Evolutionary conservation across 768 basidiomycete species (phyloP), one percentile per base, ranked within the genome.

Genomic region (Macrolepiota dolichaula): DNA sequence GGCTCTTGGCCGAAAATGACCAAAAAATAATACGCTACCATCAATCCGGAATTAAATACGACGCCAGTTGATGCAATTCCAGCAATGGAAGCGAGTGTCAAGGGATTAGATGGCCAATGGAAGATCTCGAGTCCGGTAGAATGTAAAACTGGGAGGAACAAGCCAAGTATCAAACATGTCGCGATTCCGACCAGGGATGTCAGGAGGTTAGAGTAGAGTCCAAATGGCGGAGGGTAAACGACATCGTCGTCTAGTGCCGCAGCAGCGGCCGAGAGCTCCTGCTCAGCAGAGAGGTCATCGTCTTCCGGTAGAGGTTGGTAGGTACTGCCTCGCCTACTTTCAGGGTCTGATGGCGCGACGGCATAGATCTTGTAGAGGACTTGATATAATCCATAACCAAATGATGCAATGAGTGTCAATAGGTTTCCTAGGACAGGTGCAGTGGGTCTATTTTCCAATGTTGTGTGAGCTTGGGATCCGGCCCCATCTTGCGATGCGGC

Each of bases 281-380:
- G 47, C 57, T 60, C 29, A 49, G 40, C 36, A 46, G 46, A 54
- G 25, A 57, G 57, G 9, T 79, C 77, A 37, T 75, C 76, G 27
- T 73, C 71, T 3, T 70, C 72, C 0, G 78, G 70, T 40, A 89
- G 71, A 25, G 72, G 75, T 25, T 75, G 75, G 69, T 89, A 88
- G 15, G 71, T 64, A 37, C 61, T 65, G 35, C 81, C 79, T 3
- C 77, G 65, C 2, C 74, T 70, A 19, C 76, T 70, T 61, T 87
- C 85, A 1, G 84, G 81, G 64, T 87, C 86, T n/a, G 79, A 82
- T 3, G 88, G 84, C 15, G 92, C 75, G 5, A 90, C 87, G 11
- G 83, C 85, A 66, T 91, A 85, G 70, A 80, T 84, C 77, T 92
- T 94, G 82, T 94, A 94, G 44, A 92, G 69, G 49, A 94, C 92